Conservation (phyloP, 2,329 filamentous ascomycete genomes). For the Phoma sp. region DNA sequence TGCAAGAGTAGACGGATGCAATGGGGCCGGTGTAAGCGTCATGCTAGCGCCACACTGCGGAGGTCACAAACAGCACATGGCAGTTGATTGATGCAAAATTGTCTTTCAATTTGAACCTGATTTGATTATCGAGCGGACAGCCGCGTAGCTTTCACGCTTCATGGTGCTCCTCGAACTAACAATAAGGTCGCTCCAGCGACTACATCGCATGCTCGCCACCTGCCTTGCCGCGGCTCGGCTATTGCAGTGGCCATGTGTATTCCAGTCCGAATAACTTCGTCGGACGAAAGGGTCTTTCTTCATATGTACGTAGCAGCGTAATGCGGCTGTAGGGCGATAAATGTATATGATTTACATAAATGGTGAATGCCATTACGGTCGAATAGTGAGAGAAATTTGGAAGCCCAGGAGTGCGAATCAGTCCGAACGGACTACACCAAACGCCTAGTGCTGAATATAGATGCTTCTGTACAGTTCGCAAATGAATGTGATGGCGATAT, state of each 20-base stretch:
- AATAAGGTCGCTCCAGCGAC: neutral
- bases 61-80: neutral
- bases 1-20: neutral
- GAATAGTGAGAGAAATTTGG: constrained; percentile 10
- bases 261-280: constrained; percentile 3
- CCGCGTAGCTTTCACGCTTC: constrained; percentile 4
- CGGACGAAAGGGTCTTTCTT: constrained; percentile 5
- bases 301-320: constrained; percentile 20
- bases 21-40: constrained; percentile 4
- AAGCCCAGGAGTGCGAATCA: neutral
- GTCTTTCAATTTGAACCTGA: neutral
- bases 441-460: constrained; percentile 10
- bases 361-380: neutral
- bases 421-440: neutral
- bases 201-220: neutral
- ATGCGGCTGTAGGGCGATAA: constrained; percentile 4
- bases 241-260: constrained; percentile 9
- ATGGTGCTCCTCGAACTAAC: neutral
- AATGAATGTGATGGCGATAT: neutral
- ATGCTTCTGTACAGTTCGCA: constrained; percentile 4
- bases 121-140: neutral
- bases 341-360: constrained; percentile 7
- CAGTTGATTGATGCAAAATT: neutral
- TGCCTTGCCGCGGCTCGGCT: constrained; percentile 10
- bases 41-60: constrained; percentile 1